Base-by-base conservation (phyloP, 2,329 filamentous ascomycete species). In the Cladobotryum mycophilum region DNA sequence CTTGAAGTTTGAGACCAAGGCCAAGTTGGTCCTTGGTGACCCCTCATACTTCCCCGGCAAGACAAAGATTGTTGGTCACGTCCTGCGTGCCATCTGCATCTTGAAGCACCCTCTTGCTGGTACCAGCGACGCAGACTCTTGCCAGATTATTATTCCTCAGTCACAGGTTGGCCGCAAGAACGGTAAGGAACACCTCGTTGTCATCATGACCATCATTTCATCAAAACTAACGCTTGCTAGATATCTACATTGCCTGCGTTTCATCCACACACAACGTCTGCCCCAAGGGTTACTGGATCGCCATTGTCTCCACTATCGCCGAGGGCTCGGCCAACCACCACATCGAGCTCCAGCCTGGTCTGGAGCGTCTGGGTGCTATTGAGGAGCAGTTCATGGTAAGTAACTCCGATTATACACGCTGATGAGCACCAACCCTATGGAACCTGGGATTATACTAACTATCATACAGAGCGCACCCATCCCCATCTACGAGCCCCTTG, bases 261-360 rank as follows among this genome's bases (percentile, higher is more conserved):
- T 96, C 91, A 1, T 89, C 89, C 37, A 89, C 91, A 36, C 95
- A 99, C 77, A 97, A 95, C 64, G 95, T 99, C 61, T 97, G 92
- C 76, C 93, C 95, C 63, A 95, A 96, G 81, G 92, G 92, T 55
- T 97, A 96, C 82, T 99, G 95, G 78, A 89, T 99, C 61, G 93
- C 93, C 62, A 99, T 97, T 55, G 92, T 99, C 58, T 96, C 90
- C 44, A 99, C 93, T 53, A 96, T 99, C 65, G 89, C 93, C 57
- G 95, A 99, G 78, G 85, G 84, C 41, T 76, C 84, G 55, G 85
- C 88, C 58, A 97, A 99, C 80, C 91, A 96, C 73, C 93, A 99
- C 72, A 78, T 96, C 52, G 93, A 99, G 76, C 84, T 99, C 41
- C 84, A 93, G 72, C 84, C 91, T 30, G 93, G 92, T 64, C 84